phyloP scores from a whole-genome alignment of 352 stramenopile genomes.

The Phytopythium montanum region DNA sequence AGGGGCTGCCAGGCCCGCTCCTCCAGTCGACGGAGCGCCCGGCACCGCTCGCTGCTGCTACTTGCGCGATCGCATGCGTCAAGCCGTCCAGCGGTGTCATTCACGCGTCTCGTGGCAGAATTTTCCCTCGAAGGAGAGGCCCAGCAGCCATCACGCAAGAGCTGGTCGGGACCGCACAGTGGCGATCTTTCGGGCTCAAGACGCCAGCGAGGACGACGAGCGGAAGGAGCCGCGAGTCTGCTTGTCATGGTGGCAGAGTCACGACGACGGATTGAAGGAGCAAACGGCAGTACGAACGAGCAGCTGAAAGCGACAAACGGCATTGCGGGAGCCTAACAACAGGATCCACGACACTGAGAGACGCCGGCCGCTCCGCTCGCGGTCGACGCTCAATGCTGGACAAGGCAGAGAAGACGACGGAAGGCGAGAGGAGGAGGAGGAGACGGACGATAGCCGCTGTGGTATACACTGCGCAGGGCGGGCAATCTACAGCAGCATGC shows the following conservation, averaged over 20 bases:
- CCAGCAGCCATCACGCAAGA: not conserved
- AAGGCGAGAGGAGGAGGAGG: not conserved
- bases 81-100: not conserved
- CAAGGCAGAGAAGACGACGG: not conserved
- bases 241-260: not conserved
- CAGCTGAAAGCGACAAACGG: not conserved
- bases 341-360: not conserved
- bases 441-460: not conserved
- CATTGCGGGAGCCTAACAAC: not conserved
- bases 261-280: not conserved
- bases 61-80: not conserved
- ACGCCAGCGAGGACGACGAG: not conserved
- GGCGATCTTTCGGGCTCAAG: not conserved
- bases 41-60: not conserved
- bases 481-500: conserved; percentile 34
- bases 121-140: not conserved
- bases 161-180: not conserved
- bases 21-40: not conserved
- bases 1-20: not conserved
- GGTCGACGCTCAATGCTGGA: not conserved
- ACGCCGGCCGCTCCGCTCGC: not conserved
- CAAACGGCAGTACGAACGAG: not conserved
- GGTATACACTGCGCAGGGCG: not conserved
- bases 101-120: not conserved
- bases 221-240: not conserved